Conservation (phyloP, 164 flowering plant species). For the Warburgia ugandensis region DNA sequence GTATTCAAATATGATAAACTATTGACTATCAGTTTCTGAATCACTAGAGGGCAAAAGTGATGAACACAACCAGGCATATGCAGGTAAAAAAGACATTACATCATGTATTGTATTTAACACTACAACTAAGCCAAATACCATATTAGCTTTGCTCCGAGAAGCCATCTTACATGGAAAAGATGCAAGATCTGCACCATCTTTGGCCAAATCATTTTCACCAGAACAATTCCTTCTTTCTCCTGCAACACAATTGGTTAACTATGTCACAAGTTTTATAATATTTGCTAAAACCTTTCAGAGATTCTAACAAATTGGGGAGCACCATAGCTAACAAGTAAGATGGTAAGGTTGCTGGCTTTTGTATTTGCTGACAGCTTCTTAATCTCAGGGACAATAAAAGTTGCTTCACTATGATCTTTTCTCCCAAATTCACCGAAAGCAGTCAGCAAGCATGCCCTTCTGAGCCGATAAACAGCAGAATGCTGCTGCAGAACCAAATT, state of each 20-base stretch:
- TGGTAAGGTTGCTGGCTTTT: constrained; percentile 44
- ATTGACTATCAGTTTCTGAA: too few relatives aligned
- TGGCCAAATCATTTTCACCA: constrained; percentile 18
- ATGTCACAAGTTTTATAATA: too few relatives aligned
- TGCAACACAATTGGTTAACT: too few relatives aligned
- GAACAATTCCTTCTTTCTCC: constrained; percentile 26
- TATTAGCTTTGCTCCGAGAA: background rate
- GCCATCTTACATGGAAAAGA: constrained; percentile 22
- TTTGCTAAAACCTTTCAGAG: too few relatives aligned
- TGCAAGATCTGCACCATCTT: constrained; percentile 21
- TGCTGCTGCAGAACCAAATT: constrained; percentile 24
- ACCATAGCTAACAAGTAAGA: constrained; percentile 72
- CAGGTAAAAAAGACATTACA: too few relatives aligned
- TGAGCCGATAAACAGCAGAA: constrained; percentile 37
- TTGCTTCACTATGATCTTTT: constrained; percentile 39
- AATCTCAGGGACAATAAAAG: constrained; percentile 62
- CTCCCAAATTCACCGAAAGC: constrained; percentile 30
- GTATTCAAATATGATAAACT: too few relatives aligned
- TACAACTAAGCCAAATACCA: too few relatives aligned
- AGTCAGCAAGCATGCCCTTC: constrained; percentile 40
- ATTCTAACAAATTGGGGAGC: too few relatives aligned
- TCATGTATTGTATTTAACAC: too few relatives aligned
- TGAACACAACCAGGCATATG: too few relatives aligned
- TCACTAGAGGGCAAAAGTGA: too few relatives aligned
- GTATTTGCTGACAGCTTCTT: constrained; percentile 48